phyloP scores from a whole-genome alignment of 2,329 filamentous ascomycete genomes.

The Pseudomassariella vexata region DNA sequence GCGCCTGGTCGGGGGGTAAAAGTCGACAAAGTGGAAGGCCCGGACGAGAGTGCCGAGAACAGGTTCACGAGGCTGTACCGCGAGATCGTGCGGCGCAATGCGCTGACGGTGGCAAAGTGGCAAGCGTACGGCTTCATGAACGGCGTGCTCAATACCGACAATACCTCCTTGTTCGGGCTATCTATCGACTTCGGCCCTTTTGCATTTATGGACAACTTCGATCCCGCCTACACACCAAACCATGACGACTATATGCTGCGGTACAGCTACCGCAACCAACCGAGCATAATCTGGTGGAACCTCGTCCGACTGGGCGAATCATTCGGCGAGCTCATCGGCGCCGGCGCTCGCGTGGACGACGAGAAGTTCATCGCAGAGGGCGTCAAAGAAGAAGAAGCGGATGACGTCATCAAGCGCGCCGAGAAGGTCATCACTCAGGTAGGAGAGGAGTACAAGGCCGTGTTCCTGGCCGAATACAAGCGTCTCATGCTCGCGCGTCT shows the following conservation, averaged over 20 bases:
- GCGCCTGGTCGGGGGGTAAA: conserved; percentile 46
- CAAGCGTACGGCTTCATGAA: conserved; percentile 99
- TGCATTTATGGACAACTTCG: conserved; percentile 96
- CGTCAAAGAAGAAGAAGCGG: conserved; percentile 60
- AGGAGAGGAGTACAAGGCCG: conserved; percentile 82
- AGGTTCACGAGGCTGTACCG: conserved; percentile 82
- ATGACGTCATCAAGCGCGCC: conserved; percentile 69
- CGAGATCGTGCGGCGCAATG: conserved; percentile 80
- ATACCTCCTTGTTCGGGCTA: conserved; percentile 84
- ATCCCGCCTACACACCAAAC: conserved; percentile 91
- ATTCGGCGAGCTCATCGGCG: conserved; percentile 80
- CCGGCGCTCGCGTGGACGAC: conserved; percentile 67
- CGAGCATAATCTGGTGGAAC: conserved; percentile 98
- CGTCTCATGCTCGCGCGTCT: conserved; percentile 74
- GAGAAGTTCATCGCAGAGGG: conserved; percentile 66
- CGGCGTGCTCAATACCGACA: conserved; percentile 95
- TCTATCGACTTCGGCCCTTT: conserved; percentile 96
- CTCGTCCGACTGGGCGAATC: conserved; percentile 85
- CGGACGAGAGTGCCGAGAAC: conserved; percentile 67
- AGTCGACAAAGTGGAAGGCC: conserved; percentile 59
- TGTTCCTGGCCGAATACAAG: conserved; percentile 88
- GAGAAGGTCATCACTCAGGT: conserved; percentile 75
- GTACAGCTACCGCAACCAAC: conserved; percentile 91
- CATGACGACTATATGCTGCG: conserved; percentile 86
- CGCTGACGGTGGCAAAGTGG: conserved; percentile 84